phyloP scores from a whole-genome alignment of 768 basidiomycete species.

The Ramaria sp. region DNA sequence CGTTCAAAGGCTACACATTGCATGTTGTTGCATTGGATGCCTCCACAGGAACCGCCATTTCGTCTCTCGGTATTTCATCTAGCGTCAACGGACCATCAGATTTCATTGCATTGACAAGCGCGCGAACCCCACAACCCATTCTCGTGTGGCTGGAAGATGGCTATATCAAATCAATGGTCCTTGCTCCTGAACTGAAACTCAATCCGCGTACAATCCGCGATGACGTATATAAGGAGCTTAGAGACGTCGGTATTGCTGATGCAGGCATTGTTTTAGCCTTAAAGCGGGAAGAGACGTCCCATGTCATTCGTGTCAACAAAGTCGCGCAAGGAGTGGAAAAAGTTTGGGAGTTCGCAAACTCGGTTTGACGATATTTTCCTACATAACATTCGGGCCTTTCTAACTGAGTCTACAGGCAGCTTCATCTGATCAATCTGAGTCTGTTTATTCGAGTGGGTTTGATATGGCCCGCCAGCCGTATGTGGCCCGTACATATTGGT shows the following conservation, averaged over 20 bases:
- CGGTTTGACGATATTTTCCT: constrained; percentile 27
- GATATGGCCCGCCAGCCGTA: constrained; percentile 41
- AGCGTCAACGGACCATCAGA: constrained; percentile 28
- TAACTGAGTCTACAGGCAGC: constrained; percentile 24
- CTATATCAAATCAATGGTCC: constrained; percentile 35
- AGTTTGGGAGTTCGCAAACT: constrained; percentile 46
- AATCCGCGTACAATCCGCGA: constrained; percentile 35
- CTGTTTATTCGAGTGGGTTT: constrained; percentile 48
- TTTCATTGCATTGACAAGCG: constrained; percentile 25
- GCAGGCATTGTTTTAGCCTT: constrained; percentile 54
- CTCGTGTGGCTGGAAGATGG: constrained; percentile 39
- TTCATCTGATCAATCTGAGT: constrained; percentile 31
- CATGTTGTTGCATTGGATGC: constrained; percentile 54
- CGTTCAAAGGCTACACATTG: constrained; percentile 47
- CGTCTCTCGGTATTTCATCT: constrained; percentile 44
- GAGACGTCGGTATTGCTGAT: constrained; percentile 49
- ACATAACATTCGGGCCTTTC: not conserved
- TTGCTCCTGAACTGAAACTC: constrained; percentile 41
- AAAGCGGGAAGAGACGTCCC: constrained; percentile 42
- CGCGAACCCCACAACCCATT: constrained; percentile 23
- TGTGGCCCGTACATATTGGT: constrained; percentile 61
- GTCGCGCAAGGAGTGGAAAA: constrained; percentile 29
- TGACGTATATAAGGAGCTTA: constrained; percentile 36
- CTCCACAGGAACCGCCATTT: constrained; percentile 39
- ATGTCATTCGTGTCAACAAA: constrained; percentile 40